Evolutionary conservation across 257 asterid genomes (phyloP).

Genomic region (Voacanga thouarsii): DNA sequence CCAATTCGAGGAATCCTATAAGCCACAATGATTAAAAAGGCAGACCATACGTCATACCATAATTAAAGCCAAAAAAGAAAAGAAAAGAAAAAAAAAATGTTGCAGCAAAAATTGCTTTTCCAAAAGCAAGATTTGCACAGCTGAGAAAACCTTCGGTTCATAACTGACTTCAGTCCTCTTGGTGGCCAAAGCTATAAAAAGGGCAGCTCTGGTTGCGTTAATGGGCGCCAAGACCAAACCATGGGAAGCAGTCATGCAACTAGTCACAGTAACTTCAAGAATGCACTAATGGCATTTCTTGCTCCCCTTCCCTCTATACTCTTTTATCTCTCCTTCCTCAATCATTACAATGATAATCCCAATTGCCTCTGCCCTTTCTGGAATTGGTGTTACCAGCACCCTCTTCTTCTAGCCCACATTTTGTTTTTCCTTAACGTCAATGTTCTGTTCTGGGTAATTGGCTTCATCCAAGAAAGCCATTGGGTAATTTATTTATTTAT

Average conservation of each 20-base stretch:
- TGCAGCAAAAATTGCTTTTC: background rate
- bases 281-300: slow-evolving; percentile 51
- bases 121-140: background rate
- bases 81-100: background rate
- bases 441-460: slow-evolving; percentile 73
- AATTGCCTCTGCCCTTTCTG: slow-evolving; percentile 43
- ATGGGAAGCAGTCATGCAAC: background rate
- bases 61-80: too few relatives aligned
- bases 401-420: slow-evolving; percentile 57
- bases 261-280: slow-evolving; percentile 39
- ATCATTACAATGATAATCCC: slow-evolving; percentile 31
- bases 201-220: background rate
- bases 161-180: background rate
- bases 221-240: background rate
- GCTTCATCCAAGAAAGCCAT: slow-evolving; percentile 72
- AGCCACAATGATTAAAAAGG: too few relatives aligned
- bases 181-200: slow-evolving; percentile 1
- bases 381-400: slow-evolving; percentile 74
- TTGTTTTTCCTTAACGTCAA: slow-evolving; percentile 83
- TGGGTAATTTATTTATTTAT: slow-evolving; percentile 47
- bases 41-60: too few relatives aligned
- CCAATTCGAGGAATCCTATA: too few relatives aligned
- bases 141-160: background rate
- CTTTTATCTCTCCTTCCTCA: slow-evolving; percentile 70
- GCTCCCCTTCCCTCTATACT: slow-evolving; percentile 80